Base-by-base conservation (phyloP, 768 basidiomycete genomes). In the Leucogyrophana mollusca region DNA sequence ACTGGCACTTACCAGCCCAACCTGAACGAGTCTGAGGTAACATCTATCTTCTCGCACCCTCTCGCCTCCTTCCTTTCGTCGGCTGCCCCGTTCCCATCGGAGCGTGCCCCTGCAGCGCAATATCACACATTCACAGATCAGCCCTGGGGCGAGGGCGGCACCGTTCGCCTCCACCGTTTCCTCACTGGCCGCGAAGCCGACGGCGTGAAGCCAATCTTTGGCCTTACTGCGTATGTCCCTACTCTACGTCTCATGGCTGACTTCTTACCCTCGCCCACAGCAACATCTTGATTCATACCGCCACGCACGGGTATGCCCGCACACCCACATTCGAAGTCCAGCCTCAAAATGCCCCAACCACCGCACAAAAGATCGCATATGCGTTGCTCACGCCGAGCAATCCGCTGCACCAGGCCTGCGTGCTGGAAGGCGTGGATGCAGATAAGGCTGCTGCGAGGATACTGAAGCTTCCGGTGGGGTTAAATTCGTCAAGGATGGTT, bases 201-300 rank as follows among this genome's bases (percentile, higher is more conserved):
- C 11, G 91, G 92, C 0, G 78, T 90, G 11, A 94, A 91, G 57
- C 92, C 92, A n/a, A 80, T 94, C 0, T 90, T 83, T 54, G 92
- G 92, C 7, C 66, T 95, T 8, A 95, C 92, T 22, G 82, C 91
- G 90, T 94, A 61, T 52, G 87, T 77, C 6, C 38, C 16, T 33
- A 44, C 50, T 25, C 25, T 17, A 11, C 25, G 8, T 20, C 25
- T 51, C 32, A 10, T 33, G 13, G 20, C 36, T 33, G 5, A 24
- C 39, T 37, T 14, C 43, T 30, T 37, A 11, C 11, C 14, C 17
- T 24, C 34, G 21, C 34, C 34, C 20, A 25, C 51, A 82, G 79
- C 9, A 66, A 73, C 1, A 80, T 83, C 40, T 65, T 83, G 17
- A 76, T 83, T 42, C 66, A 65, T 20, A 69, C 69, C 4, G 80